Conservation (phyloP, 176 grass and related monocot genomes). For the Musa schizocarpa region DNA sequence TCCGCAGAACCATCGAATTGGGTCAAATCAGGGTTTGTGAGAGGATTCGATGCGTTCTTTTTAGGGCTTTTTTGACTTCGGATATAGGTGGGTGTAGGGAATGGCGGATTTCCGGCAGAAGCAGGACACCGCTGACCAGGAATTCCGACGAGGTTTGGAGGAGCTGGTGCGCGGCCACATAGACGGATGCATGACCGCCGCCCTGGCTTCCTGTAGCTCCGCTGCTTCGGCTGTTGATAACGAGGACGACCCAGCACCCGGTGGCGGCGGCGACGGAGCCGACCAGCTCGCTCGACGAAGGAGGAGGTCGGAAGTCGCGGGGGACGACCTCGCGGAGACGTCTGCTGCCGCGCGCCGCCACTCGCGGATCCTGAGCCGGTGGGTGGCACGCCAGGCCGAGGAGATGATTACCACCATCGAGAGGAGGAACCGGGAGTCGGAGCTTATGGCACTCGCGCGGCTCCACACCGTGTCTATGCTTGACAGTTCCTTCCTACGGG, state of each 20-base stretch:
- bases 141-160: conserved; percentile 95
- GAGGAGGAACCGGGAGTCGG: conserved; percentile 36
- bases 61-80: neutral
- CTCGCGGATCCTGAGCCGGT: conserved; percentile 71
- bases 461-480: conserved; percentile 43
- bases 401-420: conserved; percentile 69
- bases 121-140: conserved; percentile 39
- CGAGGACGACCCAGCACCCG: neutral
- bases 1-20: neutral
- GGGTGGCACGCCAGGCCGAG: conserved; percentile 93
- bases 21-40: neutral
- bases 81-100: neutral
- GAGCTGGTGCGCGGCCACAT: conserved; percentile 96
- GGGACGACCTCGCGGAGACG: conserved; percentile 23
- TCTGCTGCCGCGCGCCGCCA: conserved; percentile 31
- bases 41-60: neutral
- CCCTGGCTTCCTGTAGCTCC: conserved; percentile 52
- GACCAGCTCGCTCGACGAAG: conserved; percentile 29
- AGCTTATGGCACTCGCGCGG: conserved; percentile 32
- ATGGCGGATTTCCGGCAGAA: conserved; percentile 58
- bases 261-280: conserved; percentile 3
- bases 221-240: conserved; percentile 21
- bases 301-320: conserved; percentile 15
- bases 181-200: conserved; percentile 62
- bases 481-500: conserved; percentile 26